These are phyloP conservation scores for Citrus sinensis DNA, from an alignment of 345 rosid species.

Conservation along the genomic window DNA sequence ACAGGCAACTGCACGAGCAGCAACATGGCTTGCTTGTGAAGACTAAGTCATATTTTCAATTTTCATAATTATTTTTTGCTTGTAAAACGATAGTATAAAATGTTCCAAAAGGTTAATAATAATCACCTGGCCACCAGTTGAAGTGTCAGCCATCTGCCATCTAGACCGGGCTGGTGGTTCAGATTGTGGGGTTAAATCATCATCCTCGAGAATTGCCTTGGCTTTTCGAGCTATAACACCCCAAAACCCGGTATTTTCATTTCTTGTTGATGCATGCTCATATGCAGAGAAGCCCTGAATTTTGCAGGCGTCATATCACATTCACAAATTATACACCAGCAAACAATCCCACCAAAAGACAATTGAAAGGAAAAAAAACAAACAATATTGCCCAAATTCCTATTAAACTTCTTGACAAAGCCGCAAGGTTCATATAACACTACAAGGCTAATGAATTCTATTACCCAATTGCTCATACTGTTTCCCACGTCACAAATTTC, in stretches of 20 bases:
- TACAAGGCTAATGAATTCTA: neutral
- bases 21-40: neutral
- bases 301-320: conserved; percentile 1
- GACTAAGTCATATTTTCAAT: neutral
- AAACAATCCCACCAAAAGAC: neutral
- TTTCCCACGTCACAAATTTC: neutral
- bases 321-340: neutral
- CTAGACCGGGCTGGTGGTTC: conserved; percentile 31
- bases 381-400: neutral
- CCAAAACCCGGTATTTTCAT: conserved; percentile 70
- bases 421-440: neutral
- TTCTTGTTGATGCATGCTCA: conserved; percentile 32
- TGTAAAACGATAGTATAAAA: neutral
- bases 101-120: neutral
- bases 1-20: neutral
- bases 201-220: conserved; percentile 79
- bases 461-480: neutral
- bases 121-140: conserved; percentile 43
- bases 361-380: neutral
- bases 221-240: conserved; percentile 85
- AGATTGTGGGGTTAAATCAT: conserved; percentile 32
- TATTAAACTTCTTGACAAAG: neutral
- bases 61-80: neutral
- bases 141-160: conserved; percentile 37
- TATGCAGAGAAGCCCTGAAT: conserved; percentile 67